phyloP scores from a whole-genome alignment of 2,329 filamentous ascomycete genomes.

The Stagonosporopsis cucurbitacearum region DNA sequence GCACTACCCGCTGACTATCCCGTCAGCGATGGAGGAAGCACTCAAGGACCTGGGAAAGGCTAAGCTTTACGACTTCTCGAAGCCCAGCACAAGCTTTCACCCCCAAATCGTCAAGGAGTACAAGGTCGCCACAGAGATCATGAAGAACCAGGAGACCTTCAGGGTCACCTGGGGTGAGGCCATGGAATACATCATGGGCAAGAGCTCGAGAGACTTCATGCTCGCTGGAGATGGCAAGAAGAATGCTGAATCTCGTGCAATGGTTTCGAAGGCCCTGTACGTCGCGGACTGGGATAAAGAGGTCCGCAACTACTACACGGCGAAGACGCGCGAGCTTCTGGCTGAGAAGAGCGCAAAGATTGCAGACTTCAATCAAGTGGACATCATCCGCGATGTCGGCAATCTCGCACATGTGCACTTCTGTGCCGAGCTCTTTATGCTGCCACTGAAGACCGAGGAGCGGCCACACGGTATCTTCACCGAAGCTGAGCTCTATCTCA shows the following conservation, averaged over 20 bases:
- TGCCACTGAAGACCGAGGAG: constrained; percentile 62
- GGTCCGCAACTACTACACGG: constrained; percentile 71
- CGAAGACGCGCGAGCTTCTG: constrained; percentile 68
- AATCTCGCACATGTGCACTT: constrained; percentile 63
- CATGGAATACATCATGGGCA: constrained; percentile 68
- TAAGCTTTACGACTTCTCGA: constrained; percentile 72
- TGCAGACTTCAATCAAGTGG: constrained; percentile 68
- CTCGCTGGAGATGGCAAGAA: constrained; percentile 51
- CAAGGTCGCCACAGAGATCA: constrained; percentile 66
- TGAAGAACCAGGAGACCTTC: constrained; percentile 68
- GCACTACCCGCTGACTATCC: constrained; percentile 76
- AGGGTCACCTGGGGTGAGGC: constrained; percentile 69
- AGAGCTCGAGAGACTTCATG: constrained; percentile 63
- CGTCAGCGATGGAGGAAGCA: constrained; percentile 74
- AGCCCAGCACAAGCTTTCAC: constrained; percentile 57
- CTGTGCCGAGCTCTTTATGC: constrained; percentile 60
- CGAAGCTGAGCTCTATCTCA: constrained; percentile 61
- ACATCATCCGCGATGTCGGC: constrained; percentile 68
- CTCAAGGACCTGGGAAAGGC: constrained; percentile 71
- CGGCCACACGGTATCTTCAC: constrained; percentile 60
- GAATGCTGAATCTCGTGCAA: constrained; percentile 38
- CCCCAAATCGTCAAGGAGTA: constrained; percentile 65
- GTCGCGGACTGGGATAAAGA: constrained; percentile 67
- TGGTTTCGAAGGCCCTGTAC: constrained; percentile 63
- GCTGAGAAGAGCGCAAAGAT: constrained; percentile 70